Evolutionary conservation across 83 land plant species (phyloP), one percentile per base, ranked within the genome.

Genomic region (Picea abies): DNA sequence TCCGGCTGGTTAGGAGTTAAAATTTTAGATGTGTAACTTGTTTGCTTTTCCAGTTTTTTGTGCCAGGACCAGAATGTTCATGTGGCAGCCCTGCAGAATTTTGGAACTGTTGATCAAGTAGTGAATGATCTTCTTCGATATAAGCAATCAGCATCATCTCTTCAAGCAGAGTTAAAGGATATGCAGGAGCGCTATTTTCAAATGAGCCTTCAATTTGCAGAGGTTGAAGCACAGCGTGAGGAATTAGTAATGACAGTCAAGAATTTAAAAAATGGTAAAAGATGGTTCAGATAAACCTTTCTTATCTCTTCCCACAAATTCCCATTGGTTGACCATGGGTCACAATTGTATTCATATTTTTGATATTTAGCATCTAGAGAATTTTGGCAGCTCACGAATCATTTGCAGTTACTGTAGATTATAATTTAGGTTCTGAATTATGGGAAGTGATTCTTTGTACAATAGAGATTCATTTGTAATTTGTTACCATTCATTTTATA

Each of bases 131-230:
- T 87, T 58, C 49, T 65, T 61, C 67, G 56, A 29, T 79, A 77
- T 56, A 87, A 86, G 70, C 75, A 83, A 11, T 85, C 85, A 52
- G 85, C 68, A 14, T 84, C 87, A n/a, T 70, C 84, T 9, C 84
- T 94, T n/a, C 93, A 96, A 75, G 84, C 87, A 65, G 97, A 96
- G 83, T 72, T 96, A 17, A 83, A 79, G 69, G 97, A 96, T 29
- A 71, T 96, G 85, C 86, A 84, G 4, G 95, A 94, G 47, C 89
- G 95, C 4, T 94, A 92, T 84, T 80, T 93, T 79, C 80, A 85
- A 60, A 96, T 94, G 90, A 96, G 95, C 87, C 91, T 96, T 62
- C 91, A 85, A 67, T 94, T 88, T 83, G 98, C 98, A 3, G 93
- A 96, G 73, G 95, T 91, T 2, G 98, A 94, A 63, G 90, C 94